phyloP scores from a whole-genome alignment of 345 rosid species.

The Ailanthus altissimus region DNA sequence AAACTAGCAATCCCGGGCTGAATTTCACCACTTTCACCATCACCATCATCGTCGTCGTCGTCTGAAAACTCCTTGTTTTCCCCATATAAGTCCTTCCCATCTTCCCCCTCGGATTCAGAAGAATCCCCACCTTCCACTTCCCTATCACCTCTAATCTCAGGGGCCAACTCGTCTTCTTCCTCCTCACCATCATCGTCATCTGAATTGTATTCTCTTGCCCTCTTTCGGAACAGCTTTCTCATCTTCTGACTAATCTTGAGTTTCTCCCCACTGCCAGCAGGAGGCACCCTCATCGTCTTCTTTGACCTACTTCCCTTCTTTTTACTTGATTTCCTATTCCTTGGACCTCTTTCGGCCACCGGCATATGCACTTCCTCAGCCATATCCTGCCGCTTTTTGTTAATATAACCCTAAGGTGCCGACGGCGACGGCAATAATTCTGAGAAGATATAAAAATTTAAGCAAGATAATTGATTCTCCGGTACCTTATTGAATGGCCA shows the following conservation, averaged over 20 bases:
- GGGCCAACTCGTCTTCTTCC: background rate
- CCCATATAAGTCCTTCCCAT: constrained; percentile 25
- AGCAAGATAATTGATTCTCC: background rate
- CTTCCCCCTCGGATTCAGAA: constrained; percentile 25
- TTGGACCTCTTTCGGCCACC: constrained; percentile 29
- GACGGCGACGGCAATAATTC: background rate
- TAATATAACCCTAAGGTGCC: background rate
- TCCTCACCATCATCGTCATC: constrained; percentile 54
- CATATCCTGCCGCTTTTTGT: constrained; percentile 31
- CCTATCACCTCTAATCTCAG: constrained; percentile 30
- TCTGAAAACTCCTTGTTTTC: constrained; percentile 35
- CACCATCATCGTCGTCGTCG: no score
- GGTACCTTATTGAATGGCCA: background rate
- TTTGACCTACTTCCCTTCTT: constrained; percentile 48
- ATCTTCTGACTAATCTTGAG: constrained; percentile 52
- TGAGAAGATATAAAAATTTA: background rate
- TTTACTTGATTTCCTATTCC: constrained; percentile 52
- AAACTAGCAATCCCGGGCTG: constrained; percentile 65
- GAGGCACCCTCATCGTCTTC: constrained; percentile 45
- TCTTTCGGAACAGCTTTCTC: constrained; percentile 58
- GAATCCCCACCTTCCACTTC: constrained; percentile 24
- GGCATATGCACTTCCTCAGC: constrained; percentile 42
- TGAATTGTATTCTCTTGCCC: constrained; percentile 87
- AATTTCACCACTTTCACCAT: constrained; percentile 55
- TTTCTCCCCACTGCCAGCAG: constrained; percentile 40